Evolutionary conservation across 2,329 filamentous ascomycete species (phyloP).

Genomic region (Claviceps pusilla): DNA sequence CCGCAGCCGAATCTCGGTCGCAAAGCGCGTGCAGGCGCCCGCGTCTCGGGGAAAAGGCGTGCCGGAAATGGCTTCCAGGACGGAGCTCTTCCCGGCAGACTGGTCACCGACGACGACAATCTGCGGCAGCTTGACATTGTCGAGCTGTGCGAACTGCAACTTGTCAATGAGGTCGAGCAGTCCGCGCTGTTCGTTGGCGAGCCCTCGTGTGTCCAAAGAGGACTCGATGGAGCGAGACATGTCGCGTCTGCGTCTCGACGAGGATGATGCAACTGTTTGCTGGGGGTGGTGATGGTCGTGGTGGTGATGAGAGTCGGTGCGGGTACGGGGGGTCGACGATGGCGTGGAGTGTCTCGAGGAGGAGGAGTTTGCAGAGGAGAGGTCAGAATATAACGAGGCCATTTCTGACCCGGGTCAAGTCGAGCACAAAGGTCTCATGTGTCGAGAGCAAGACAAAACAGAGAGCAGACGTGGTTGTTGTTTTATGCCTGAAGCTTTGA

Average conservation of each 20-base stretch:
- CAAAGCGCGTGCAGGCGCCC: slow-evolving; percentile 46
- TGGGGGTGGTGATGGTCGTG: not conserved
- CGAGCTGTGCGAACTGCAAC: slow-evolving; percentile 36
- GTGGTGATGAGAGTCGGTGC: not conserved
- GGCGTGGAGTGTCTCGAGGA: not conserved
- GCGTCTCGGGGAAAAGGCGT: slow-evolving; percentile 46
- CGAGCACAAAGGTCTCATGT: too few species aligned
- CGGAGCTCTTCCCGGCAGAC: slow-evolving; percentile 48
- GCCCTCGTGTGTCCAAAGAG: slow-evolving; percentile 32
- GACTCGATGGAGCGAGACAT: slow-evolving; percentile 31
- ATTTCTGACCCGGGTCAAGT: not conserved
- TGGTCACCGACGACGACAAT: slow-evolving; percentile 52
- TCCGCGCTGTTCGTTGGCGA: slow-evolving; percentile 38
- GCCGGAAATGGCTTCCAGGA: slow-evolving; percentile 47
- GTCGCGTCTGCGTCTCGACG: slow-evolving; percentile 11
- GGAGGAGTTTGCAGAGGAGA: not conserved
- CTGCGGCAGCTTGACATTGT: slow-evolving; percentile 41
- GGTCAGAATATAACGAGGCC: slow-evolving; percentile 6
- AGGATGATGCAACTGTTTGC: not conserved
- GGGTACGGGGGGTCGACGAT: not conserved
- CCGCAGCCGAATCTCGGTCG: slow-evolving; percentile 44
- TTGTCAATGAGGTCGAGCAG: slow-evolving; percentile 43
- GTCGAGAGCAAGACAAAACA: too few species aligned
- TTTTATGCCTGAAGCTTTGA: too few species aligned
- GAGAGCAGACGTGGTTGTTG: too few species aligned